Percentiles rank a stretch among this genome's conserved stretches.
Conservation (phyloP, 805 yeast species). For the Candida schatavii region DNA sequence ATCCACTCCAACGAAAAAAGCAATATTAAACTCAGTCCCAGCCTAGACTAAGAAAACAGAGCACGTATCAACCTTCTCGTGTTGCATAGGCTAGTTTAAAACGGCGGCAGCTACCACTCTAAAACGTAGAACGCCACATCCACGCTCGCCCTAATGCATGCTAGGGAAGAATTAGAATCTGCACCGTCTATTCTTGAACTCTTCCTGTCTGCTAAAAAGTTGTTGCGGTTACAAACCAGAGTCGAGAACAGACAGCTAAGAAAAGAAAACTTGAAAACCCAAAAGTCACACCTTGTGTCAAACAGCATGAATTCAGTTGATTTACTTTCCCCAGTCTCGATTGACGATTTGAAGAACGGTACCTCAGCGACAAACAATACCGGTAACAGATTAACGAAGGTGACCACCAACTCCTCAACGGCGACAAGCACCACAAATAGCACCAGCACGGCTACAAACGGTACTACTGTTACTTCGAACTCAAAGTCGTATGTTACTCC, state of each 20-base stretch:
- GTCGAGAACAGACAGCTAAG: constrained; percentile 38
- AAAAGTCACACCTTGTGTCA: constrained; percentile 14
- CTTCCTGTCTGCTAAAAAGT: constrained; percentile 39
- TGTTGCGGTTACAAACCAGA: constrained; percentile 36
- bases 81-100: no score
- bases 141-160: constrained; percentile 1
- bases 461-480: not conserved
- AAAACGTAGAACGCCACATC: no score
- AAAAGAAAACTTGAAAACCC: constrained; percentile 29
- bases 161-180: constrained; percentile 6
- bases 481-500: constrained; percentile 23
- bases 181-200: constrained; percentile 40
- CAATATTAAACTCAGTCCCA: no score
- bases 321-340: constrained; percentile 38
- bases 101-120: no score
- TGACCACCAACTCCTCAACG: not conserved
- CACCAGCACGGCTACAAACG: not conserved
- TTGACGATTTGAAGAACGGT: constrained; percentile 29
- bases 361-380: not conserved
- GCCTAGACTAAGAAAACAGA: no score
- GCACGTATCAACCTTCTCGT: no score
- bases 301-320: constrained; percentile 27
- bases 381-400: not conserved
- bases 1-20: no score
- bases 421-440: constrained; percentile 1